Evolutionary conservation across 2,329 filamentous ascomycete genomes (phyloP), one percentile per base, ranked within the genome.

Genomic region (Colletotrichum salicis): DNA sequence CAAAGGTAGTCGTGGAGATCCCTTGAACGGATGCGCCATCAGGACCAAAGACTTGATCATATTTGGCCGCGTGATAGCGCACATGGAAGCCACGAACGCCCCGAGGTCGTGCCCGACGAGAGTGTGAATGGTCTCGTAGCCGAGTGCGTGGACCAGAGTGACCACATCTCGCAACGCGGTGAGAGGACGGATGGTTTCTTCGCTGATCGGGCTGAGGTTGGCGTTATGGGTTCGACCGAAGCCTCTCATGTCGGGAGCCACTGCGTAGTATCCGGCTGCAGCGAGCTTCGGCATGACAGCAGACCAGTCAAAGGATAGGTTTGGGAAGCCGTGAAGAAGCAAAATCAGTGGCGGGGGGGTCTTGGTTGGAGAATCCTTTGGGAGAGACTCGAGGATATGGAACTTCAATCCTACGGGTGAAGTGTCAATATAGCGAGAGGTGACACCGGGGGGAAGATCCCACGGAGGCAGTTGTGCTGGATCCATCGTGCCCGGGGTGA

Each of bases 271-370:
- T 33, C 91, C 91, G 6, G 86, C 83, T 0, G 81, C 79, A 5
- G 91, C 88, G n/a, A 94, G 82, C 0, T 82, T 78, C 7, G 86
- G 85, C 76, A 93, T 85, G 45, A 92, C 80, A 67, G 90, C 89
- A 63, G 91, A 88, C 90, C 91, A 93, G 58, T 91, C 92, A 78
- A 87, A 93, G 33, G 91, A 90, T 2, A 93, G 83, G 76, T 93
- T 91, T 1, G 91, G 91, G 73, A 89, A 93, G 48, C 91, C 91
- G 79, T 92, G 91, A 59, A 89, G 86, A 60, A 92, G 87, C 7
- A 93, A 78, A 10, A 93, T 80, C 12, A 93, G 84, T 1, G 90
- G 90, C 7, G 51, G 12, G 0, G 13, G 56, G 2, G 3, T 6
- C 1, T 4, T 22, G 1, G 1, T 7, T 82, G 84, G 29, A 80